Evolutionary conservation across 2,329 filamentous ascomycete species (phyloP).

Genomic region (Mariannaea sp.): DNA sequence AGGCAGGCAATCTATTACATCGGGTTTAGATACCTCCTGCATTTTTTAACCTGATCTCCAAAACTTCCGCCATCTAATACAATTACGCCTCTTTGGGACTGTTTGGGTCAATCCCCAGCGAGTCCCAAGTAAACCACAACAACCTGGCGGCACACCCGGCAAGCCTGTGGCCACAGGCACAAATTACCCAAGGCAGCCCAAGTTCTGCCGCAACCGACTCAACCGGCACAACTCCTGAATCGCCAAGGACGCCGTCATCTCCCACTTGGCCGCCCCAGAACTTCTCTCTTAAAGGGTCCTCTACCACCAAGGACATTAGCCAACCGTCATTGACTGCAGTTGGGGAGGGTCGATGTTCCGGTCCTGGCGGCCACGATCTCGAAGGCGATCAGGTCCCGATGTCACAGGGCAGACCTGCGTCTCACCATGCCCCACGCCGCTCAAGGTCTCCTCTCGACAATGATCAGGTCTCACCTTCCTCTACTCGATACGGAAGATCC

Average conservation of each 20-base stretch:
- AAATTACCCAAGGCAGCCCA: slow-evolving; percentile 40
- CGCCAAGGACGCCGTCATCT: slow-evolving; percentile 44
- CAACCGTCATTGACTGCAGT: slow-evolving; percentile 27
- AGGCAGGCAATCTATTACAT: slow-evolving; percentile 1
- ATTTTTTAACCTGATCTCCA: slow-evolving; percentile 10
- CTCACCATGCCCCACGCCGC: slow-evolving; percentile 60
- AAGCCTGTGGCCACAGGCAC: slow-evolving; percentile 45
- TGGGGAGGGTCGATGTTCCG: slow-evolving; percentile 60
- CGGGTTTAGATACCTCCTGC: slow-evolving; percentile 2
- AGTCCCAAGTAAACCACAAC: slow-evolving; percentile 35
- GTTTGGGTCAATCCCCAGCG: slow-evolving; percentile 44
- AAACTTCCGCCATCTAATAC: slow-evolving; percentile 3
- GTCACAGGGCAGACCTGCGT: slow-evolving; percentile 64
- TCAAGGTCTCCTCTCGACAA: slow-evolving; percentile 51
- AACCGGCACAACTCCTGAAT: slow-evolving; percentile 42
- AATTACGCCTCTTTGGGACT: slow-evolving; percentile 37
- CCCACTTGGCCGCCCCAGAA: slow-evolving; percentile 39
- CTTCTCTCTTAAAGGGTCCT: slow-evolving; percentile 27
- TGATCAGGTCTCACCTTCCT: slow-evolving; percentile 36
- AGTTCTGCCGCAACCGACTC: slow-evolving; percentile 41
- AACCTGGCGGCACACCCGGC: slow-evolving; percentile 43
- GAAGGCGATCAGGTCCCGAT: slow-evolving; percentile 66
- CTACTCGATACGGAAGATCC: slow-evolving; percentile 29
- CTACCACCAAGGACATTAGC: slow-evolving; percentile 31
- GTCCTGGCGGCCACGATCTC: slow-evolving; percentile 54